These are phyloP conservation scores for Davidsoniella eucalypti DNA, from an alignment of 2,329 filamentous ascomycete genomes.

Conservation along the genomic window DNA sequence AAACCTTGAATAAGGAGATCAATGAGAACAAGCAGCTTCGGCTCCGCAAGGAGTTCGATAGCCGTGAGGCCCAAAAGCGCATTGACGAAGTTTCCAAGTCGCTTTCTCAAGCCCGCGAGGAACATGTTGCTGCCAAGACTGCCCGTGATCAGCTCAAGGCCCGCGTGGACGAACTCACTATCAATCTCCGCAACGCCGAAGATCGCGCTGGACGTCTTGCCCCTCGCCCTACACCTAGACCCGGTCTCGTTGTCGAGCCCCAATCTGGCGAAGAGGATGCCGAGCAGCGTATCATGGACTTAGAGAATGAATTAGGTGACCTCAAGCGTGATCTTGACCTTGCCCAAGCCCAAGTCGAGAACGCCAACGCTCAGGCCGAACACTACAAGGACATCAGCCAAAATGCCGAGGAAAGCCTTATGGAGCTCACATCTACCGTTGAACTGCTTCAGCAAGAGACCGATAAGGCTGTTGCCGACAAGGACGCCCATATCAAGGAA, in stretches of 20 bases:
- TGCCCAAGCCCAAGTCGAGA: conserved; percentile 62
- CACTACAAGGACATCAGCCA: conserved; percentile 82
- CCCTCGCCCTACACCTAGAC: conserved; percentile 53
- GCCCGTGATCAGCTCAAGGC: conserved; percentile 77
- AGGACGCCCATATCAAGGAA: conserved; percentile 64
- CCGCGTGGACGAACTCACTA: conserved; percentile 73
- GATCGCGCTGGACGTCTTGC: conserved; percentile 72
- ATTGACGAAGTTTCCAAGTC: conserved; percentile 81
- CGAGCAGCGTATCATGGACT: conserved; percentile 55
- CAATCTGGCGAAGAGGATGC: conserved; percentile 31
- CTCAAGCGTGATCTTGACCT: conserved; percentile 77
- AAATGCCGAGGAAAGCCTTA: conserved; percentile 70
- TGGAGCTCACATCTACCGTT: conserved; percentile 61
- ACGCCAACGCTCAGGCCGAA: conserved; percentile 64
- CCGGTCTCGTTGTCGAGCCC: conserved; percentile 26
- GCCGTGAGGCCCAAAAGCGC: conserved; percentile 72
- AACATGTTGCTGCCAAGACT: conserved; percentile 73
- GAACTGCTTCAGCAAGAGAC: conserved; percentile 82
- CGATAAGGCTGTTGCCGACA: conserved; percentile 57
- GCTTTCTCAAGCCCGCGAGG: conserved; percentile 66
- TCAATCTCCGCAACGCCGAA: conserved; percentile 77
- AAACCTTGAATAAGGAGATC: conserved; percentile 65
- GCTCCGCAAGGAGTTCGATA: conserved; percentile 77
- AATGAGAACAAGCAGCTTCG: conserved; percentile 74
- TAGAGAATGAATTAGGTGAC: conserved; percentile 69